A percentile compares a stretch with the other conserved stretches of the same genome.
phyloP scores from a whole-genome alignment of 352 stramenopile genomes.

The Pythium folliculosum region DNA sequence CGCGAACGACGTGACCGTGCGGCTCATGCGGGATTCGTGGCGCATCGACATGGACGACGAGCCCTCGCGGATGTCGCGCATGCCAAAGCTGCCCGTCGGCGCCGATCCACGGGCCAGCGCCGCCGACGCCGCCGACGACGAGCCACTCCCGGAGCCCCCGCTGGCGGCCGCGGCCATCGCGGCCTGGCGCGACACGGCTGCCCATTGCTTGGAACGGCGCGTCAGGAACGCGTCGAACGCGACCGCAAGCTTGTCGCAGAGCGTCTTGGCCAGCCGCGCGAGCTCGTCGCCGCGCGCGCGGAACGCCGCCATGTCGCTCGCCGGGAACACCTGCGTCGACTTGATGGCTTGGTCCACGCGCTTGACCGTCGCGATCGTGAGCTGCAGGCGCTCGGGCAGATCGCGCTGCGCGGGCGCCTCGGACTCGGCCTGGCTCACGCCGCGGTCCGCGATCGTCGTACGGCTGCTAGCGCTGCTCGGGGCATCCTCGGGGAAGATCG shows the following conservation, averaged over 20 bases:
- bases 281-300: slow-evolving; percentile 58
- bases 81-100: slow-evolving; percentile 9
- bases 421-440: slow-evolving; percentile 24
- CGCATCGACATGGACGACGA: slow-evolving; percentile 14
- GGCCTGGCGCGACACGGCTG: slow-evolving; percentile 21
- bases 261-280: slow-evolving; percentile 37
- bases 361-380: slow-evolving; percentile 44
- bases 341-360: slow-evolving; percentile 58
- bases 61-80: slow-evolving; percentile 14
- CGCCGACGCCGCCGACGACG: slow-evolving; percentile 24
- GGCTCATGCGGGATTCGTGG: slow-evolving; percentile 33
- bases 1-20: slow-evolving; percentile 41
- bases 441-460: slow-evolving; percentile 3
- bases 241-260: slow-evolving; percentile 56
- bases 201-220: slow-evolving; percentile 46
- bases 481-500: slow-evolving; percentile 50
- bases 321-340: slow-evolving; percentile 55
- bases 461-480: not conserved
- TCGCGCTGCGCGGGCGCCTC: slow-evolving; percentile 21
- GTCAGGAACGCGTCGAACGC: slow-evolving; percentile 64
- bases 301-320: slow-evolving; percentile 68
- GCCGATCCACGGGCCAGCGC: slow-evolving; percentile 18
- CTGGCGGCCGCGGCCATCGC: slow-evolving; percentile 9
- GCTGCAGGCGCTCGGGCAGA: slow-evolving; percentile 34
- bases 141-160: not conserved